These are phyloP conservation scores for Scytalidium lignicola DNA, from an alignment of 2,329 filamentous ascomycete species.

Conservation along the genomic window DNA sequence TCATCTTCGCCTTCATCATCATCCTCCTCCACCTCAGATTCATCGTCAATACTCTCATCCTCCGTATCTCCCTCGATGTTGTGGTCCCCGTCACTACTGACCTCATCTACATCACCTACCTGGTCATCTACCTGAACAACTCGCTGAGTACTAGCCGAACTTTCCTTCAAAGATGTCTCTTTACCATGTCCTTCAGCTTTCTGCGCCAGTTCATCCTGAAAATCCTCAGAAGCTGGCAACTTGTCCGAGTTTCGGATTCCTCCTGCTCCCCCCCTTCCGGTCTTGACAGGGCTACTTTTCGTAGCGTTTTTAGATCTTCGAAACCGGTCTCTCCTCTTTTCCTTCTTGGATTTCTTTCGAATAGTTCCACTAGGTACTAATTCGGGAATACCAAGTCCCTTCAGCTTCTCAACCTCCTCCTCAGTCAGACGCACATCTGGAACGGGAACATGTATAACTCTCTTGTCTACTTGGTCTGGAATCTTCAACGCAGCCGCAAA, in stretches of 20 bases:
- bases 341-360: neutral
- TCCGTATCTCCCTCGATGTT: no score
- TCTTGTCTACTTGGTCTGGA: slow-evolving; percentile 23
- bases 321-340: neutral
- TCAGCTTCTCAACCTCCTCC: slow-evolving; percentile 15
- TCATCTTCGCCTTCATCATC: slow-evolving; percentile 17
- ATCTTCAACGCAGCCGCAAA: slow-evolving; percentile 38
- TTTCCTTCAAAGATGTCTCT: slow-evolving; percentile 10
- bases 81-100: slow-evolving; percentile 11
- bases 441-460: slow-evolving; percentile 18
- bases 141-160: slow-evolving; percentile 11
- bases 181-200: slow-evolving; percentile 11
- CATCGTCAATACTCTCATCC: slow-evolving; percentile 14
- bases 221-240: slow-evolving; percentile 10
- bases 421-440: slow-evolving; percentile 23
- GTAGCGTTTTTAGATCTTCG: neutral
- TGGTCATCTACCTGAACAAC: slow-evolving; percentile 3
- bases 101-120: slow-evolving; percentile 10
- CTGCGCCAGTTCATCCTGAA: neutral
- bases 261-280: neutral
- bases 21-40: slow-evolving; percentile 19
- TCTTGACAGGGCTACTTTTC: neutral
- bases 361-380: neutral
- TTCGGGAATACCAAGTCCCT: neutral
- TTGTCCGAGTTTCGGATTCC: slow-evolving; percentile 11